phyloP scores from a whole-genome alignment of 768 basidiomycete genomes.

The Pleurotus cornucopiae region DNA sequence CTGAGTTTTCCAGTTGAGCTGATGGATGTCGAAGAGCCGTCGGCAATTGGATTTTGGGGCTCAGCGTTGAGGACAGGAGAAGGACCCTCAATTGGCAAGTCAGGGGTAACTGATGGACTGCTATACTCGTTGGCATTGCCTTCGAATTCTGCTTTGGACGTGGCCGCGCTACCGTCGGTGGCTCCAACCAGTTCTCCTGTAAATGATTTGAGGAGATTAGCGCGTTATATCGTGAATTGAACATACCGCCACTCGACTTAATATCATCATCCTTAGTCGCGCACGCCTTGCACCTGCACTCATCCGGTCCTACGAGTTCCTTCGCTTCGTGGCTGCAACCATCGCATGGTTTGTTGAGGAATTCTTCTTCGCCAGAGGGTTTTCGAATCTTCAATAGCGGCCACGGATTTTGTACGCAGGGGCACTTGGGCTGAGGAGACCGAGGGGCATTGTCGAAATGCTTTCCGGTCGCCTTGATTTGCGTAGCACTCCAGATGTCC shows the following conservation, averaged over 20 bases:
- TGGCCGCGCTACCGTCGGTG: not conserved
- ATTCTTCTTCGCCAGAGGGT: not conserved
- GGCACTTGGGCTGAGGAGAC: not conserved
- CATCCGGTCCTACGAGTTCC: not conserved
- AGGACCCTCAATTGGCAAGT: no score
- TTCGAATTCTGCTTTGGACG: no score
- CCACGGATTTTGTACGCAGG: not conserved
- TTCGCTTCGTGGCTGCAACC: not conserved
- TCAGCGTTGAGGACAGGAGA: no score
- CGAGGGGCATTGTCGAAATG: not conserved
- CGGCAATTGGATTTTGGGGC: no score
- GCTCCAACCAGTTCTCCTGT: not conserved
- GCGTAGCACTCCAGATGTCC: not conserved
- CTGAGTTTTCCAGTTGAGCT: no score
- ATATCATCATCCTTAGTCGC: not conserved
- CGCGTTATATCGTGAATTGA: not conserved
- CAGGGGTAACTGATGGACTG: no score
- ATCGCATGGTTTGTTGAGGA: not conserved
- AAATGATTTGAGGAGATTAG: not conserved
- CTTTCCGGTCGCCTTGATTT: not conserved
- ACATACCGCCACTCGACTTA: not conserved
- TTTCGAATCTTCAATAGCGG: not conserved
- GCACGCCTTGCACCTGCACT: not conserved
- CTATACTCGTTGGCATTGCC: no score
- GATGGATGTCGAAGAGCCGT: no score